Base-by-base conservation (phyloP, 2,329 filamentous ascomycete genomes). In the Arthrinium phaeospermum region DNA sequence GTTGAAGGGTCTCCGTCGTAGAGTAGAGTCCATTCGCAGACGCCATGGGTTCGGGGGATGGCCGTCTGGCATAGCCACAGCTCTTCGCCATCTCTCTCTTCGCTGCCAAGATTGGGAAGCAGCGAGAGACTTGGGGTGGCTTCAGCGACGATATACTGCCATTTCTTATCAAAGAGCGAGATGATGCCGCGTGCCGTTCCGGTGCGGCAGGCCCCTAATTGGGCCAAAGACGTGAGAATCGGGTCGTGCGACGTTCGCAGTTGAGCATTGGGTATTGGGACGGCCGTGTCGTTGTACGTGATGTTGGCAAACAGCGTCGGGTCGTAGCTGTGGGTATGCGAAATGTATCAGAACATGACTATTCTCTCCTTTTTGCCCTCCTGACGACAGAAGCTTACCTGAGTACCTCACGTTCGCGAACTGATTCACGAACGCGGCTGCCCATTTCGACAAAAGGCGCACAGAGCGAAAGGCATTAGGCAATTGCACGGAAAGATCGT, bases 141-240 rank as follows among this genome's bases (percentile, higher is more conserved):
- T 74, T 89, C 87, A 70, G 87, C 86, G 14, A 89, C 78, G n/a
- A 89, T 79, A 73, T 88, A 83, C 74, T 89, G 86, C 61, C 82
- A 76, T 7, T 81, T 79, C 10, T 78, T 78, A 73, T 88, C 87
- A 72, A 89, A 88, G 24, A 89, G 79, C 0, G 87, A 89, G 68
- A 89, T 81, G 30, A 88, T 75, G 12, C 82, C 79, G 46, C 86
- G 82, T 24, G 80, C 77, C 2, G 80, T 81, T 22, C 83, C 79
- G 4, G 87, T 79, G 16, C 84, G 82, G 70, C 84, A 78, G 5
- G 83, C 80, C 0, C 82, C 86, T 4, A 89, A 81, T 75, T 89
- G 86, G 30, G 86, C 86, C 67, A 88, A 83, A 6, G 85, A 83
- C 0, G 86, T 87, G 49, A 89, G 80, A 69, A 79, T 22, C 1